A percentile compares a stretch with the other conserved stretches of the same genome.
phyloP scores from a whole-genome alignment of 1,139 yeast genomes.

The Pichia sp. region DNA sequence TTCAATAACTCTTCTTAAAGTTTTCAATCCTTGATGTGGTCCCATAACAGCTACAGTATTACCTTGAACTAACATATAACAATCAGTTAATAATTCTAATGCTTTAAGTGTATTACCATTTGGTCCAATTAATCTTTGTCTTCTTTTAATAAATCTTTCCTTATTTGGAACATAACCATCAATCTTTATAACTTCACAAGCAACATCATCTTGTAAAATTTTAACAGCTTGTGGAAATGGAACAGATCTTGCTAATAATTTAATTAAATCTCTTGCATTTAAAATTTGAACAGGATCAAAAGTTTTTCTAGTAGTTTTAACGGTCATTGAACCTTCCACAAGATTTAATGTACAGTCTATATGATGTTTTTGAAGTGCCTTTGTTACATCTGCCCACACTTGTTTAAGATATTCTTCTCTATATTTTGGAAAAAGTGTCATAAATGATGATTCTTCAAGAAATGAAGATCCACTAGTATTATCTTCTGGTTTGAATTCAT shows the following conservation, averaged over 20 bases:
- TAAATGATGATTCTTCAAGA: conserved; percentile 90
- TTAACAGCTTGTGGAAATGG: conserved; percentile 96
- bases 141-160: conserved; percentile 89
- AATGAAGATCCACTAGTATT: conserved; percentile 81
- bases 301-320: conserved; percentile 90
- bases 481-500: conserved; percentile 86
- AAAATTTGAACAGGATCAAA: conserved; percentile 91
- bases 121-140: conserved; percentile 96
- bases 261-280: conserved; percentile 92
- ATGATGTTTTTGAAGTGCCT: conserved; percentile 63
- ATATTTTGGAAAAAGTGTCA: conserved; percentile 93
- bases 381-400: conserved; percentile 91
- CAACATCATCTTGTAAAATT: conserved; percentile 83
- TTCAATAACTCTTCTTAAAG: conserved; percentile 88
- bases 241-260: conserved; percentile 89
- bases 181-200: conserved; percentile 94
- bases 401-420: conserved; percentile 86
- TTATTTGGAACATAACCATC: conserved; percentile 85
- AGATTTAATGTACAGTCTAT: conserved; percentile 78
- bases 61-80: conserved; percentile 95
- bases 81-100: conserved; percentile 82
- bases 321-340: conserved; percentile 97
- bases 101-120: conserved; percentile 96
- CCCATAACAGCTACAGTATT: conserved; percentile 98
- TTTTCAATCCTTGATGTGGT: conserved; percentile 87